Evolutionary conservation across 1,284 basidiomycete genomes (phyloP).

Genomic region (Trichosporon sp.): DNA sequence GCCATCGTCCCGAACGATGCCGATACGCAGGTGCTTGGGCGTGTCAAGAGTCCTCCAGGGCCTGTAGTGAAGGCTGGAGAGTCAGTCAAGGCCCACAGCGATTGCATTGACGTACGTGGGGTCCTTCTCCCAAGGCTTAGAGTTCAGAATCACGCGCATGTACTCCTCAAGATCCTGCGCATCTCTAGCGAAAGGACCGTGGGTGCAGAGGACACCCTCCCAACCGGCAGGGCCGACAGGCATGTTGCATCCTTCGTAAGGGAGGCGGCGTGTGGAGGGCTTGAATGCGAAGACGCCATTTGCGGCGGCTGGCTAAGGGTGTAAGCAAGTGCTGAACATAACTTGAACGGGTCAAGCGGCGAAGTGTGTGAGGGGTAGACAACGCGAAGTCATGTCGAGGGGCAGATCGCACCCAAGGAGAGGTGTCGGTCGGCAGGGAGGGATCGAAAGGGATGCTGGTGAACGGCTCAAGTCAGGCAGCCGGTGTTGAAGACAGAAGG

Average conservation of each 20-base stretch:
- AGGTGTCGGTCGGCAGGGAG: no score
- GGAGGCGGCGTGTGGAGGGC: slow-evolving; percentile 37
- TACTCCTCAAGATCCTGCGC: slow-evolving; percentile 43
- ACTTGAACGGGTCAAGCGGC: neutral
- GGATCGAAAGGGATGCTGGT: neutral
- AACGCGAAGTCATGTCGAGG: neutral
- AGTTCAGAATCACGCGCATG: slow-evolving; percentile 32
- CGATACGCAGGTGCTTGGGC: slow-evolving; percentile 31
- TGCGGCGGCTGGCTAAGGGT: slow-evolving; percentile 27
- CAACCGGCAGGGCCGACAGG: slow-evolving; percentile 23
- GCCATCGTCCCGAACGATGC: slow-evolving; percentile 49
- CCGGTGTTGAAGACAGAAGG: no score
- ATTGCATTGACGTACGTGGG: slow-evolving; percentile 23
- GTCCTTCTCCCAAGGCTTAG: slow-evolving; percentile 43
- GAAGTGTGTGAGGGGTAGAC: neutral
- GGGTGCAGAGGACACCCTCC: slow-evolving; percentile 36
- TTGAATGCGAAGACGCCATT: slow-evolving; percentile 46
- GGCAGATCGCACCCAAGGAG: neutral
- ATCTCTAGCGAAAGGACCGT: slow-evolving; percentile 41
- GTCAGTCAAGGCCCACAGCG: slow-evolving; percentile 24
- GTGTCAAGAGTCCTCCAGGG: neutral
- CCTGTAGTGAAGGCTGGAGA: neutral
- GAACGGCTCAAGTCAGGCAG: no score
- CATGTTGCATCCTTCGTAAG: slow-evolving; percentile 34
- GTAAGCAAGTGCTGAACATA: neutral